Evolutionary conservation across 1,139 yeast species (phyloP).

Genomic region (Scheffersomyces illinoinensis): DNA sequence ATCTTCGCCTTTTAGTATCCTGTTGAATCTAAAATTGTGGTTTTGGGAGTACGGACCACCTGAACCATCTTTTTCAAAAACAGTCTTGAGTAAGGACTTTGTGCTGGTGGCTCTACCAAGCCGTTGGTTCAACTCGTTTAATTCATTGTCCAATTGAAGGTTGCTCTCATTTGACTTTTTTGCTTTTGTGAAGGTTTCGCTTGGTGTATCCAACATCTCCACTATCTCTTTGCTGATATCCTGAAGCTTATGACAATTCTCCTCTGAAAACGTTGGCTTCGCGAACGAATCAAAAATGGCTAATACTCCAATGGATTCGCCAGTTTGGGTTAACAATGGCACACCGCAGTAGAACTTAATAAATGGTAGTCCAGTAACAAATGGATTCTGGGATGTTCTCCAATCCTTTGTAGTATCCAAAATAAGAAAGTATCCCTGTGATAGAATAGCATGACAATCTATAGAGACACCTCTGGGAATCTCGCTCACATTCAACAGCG

Average conservation of each 20-base stretch:
- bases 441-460: conserved; percentile 67
- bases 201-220: conserved; percentile 39
- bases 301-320: conserved; percentile 56
- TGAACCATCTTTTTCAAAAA: conserved; percentile 62
- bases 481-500: conserved; percentile 45
- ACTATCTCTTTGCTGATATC: conserved; percentile 44
- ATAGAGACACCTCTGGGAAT: conserved; percentile 58
- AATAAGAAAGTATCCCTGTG: conserved; percentile 53
- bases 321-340: conserved; percentile 44
- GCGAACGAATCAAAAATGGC: conserved; percentile 58
- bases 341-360: conserved; percentile 66
- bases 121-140: conserved; percentile 28
- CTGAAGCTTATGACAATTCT: conserved; percentile 34
- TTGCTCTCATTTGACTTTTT: conserved; percentile 6
- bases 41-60: conserved; percentile 58
- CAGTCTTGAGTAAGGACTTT: conserved; percentile 32
- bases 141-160: conserved; percentile 15
- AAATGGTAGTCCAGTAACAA: conserved; percentile 61
- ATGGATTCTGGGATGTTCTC: conserved; percentile 61
- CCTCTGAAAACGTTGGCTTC: conserved; percentile 37
- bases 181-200: conserved; percentile 14
- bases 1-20: conserved; percentile 20
- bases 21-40: conserved; percentile 42
- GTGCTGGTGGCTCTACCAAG: conserved; percentile 59
- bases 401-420: conserved; percentile 66